Conservation (phyloP, 1,284 basidiomycete species). For the Trametes hirsuta region DNA sequence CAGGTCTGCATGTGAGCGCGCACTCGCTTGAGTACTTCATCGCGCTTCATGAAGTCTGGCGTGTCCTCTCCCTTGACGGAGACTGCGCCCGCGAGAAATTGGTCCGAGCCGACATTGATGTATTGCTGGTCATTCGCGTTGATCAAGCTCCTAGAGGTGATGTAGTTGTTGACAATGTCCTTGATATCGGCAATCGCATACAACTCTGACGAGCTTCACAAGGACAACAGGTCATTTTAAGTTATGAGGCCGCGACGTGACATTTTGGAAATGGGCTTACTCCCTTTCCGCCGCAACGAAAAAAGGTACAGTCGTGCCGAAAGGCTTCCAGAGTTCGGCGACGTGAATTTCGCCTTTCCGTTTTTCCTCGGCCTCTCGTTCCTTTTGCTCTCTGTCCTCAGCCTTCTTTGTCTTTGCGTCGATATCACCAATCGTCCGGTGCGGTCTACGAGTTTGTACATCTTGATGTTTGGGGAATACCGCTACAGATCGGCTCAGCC, state of each 20-base stretch:
- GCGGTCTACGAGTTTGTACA: constrained; percentile 53
- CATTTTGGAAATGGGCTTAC: constrained; percentile 40
- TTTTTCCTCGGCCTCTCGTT: constrained; percentile 46
- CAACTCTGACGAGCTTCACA: constrained; percentile 50
- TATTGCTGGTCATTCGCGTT: constrained; percentile 70
- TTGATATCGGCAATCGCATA: constrained; percentile 63
- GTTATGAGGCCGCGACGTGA: neutral
- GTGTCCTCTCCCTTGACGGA: constrained; percentile 48
- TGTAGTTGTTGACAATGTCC: constrained; percentile 62
- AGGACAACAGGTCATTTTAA: constrained; percentile 1
- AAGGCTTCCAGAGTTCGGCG: constrained; percentile 78
- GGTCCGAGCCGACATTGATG: constrained; percentile 65
- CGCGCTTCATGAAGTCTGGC: constrained; percentile 66
- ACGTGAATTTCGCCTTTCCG: constrained; percentile 55
- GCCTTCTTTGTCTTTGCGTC: constrained; percentile 61
- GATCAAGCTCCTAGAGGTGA: constrained; percentile 61
- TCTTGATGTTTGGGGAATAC: constrained; percentile 66
- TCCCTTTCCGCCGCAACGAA: constrained; percentile 65
- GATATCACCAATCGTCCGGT: constrained; percentile 66
- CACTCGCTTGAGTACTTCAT: constrained; percentile 64
- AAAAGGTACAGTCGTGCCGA: constrained; percentile 54
- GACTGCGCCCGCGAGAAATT: constrained; percentile 51
- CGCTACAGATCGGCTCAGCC: constrained; percentile 27
- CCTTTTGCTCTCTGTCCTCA: constrained; percentile 50
- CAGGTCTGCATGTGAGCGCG: constrained; percentile 72